A percentile compares a stretch with the other conserved stretches of the same genome.
phyloP scores from a whole-genome alignment of 495 filamentous ascomycete species.

The Aspergillus cristatus region DNA sequence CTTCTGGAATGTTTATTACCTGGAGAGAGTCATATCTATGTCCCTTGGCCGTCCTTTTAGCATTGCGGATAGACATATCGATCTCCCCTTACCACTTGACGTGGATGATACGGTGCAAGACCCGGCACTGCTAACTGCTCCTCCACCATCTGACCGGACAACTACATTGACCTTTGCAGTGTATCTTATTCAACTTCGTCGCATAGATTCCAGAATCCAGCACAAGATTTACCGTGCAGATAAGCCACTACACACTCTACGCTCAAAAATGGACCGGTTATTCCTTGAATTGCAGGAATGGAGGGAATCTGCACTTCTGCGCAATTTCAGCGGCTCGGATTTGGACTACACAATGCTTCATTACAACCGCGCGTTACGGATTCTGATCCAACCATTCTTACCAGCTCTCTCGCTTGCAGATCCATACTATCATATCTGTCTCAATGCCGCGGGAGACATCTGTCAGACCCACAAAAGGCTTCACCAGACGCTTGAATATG shows the following conservation, averaged over 20 bases:
- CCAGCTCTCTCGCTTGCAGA: constrained; percentile 39
- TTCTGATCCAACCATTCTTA: constrained; percentile 44
- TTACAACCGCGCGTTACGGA: constrained; percentile 41
- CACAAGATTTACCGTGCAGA: constrained; percentile 48
- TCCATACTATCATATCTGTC: constrained; percentile 42
- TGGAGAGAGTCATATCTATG: constrained; percentile 42
- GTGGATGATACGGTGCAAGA: constrained; percentile 40
- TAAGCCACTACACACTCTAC: constrained; percentile 33
- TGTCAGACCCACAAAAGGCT: constrained; percentile 47
- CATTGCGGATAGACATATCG: constrained; percentile 44
- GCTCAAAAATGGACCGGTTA: constrained; percentile 39
- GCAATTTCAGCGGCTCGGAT: constrained; percentile 29
- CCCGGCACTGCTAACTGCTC: constrained; percentile 26
- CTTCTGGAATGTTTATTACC: constrained; percentile 47
- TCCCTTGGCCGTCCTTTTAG: constrained; percentile 43
- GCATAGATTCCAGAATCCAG: constrained; percentile 45
- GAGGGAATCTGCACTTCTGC: constrained; percentile 34
- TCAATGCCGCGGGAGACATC: constrained; percentile 41
- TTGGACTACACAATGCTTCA: constrained; percentile 44
- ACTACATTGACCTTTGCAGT: constrained; percentile 40
- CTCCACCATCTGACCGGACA: constrained; percentile 22
- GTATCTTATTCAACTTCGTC: constrained; percentile 41
- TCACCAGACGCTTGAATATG: constrained; percentile 43
- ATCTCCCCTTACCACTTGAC: constrained; percentile 39
- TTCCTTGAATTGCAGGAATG: constrained; percentile 44